Percentiles rank a stretch among this genome's conserved stretches.
Conservation (phyloP, 1,284 basidiomycete genomes). For the Amylostereum chailletii region DNA sequence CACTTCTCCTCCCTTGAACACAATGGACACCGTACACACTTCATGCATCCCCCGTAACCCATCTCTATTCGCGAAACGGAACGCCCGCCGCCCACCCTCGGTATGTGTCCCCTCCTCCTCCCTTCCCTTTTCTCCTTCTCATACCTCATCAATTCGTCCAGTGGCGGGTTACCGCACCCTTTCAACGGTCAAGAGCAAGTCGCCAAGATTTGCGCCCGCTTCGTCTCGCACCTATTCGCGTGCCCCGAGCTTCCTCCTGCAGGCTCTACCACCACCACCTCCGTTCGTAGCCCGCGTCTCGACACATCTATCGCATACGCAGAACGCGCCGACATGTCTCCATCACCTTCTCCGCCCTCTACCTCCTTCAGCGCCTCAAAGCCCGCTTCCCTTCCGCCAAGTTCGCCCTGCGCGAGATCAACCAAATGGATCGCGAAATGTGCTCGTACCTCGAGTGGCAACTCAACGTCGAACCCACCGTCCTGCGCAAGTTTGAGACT, state of each 20-base stretch:
- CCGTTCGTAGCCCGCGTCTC: not conserved
- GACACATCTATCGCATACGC: not conserved
- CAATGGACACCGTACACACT: no score
- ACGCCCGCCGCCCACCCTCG: no score
- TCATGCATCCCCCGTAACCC: no score
- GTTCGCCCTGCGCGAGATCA: constrained; percentile 1
- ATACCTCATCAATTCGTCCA: no score
- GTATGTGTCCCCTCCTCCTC: no score
- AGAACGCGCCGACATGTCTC: not conserved
- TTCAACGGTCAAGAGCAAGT: not conserved
- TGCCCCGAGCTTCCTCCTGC: not conserved
- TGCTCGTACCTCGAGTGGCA: constrained; percentile 1
- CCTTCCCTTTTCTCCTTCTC: no score
- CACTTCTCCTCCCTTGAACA: no score
- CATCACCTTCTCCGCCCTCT: not conserved
- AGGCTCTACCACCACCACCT: not conserved
- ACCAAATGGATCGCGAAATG: constrained; percentile 1
- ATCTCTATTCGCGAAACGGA: no score
- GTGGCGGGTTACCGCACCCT: not conserved
- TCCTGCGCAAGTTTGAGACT: not conserved
- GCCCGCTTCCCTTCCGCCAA: constrained; percentile 2
- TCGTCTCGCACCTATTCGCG: not conserved
- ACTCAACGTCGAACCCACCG: not conserved
- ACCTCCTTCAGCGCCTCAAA: not conserved
- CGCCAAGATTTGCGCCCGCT: not conserved